Evolutionary conservation across 164 flowering plant genomes (phyloP).

Genomic region (Aristolochia contorta): DNA sequence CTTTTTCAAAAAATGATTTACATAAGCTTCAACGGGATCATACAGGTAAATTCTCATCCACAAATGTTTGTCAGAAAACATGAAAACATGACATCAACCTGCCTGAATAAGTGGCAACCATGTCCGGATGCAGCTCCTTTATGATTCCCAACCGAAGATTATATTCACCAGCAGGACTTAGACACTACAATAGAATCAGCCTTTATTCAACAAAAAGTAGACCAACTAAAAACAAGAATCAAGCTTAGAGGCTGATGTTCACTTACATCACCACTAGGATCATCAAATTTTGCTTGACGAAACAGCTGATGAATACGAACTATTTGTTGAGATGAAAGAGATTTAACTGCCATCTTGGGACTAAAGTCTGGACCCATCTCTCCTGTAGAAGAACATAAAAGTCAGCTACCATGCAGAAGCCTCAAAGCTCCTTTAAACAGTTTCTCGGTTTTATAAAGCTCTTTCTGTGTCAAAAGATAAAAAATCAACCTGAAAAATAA

Average conservation of each 20-base stretch:
- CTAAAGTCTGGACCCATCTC: constrained; percentile 97
- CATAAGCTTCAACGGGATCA: not conserved
- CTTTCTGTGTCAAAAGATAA: too few species aligned
- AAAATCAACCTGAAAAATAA: not conserved
- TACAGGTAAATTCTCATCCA: not conserved
- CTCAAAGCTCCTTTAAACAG: too few species aligned
- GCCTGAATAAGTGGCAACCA: constrained; percentile 97
- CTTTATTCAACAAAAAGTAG: not conserved
- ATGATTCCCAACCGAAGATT: constrained; percentile 94
- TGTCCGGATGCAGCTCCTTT: constrained; percentile 96
- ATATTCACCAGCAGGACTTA: constrained; percentile 98
- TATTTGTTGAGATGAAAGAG: constrained; percentile 85
- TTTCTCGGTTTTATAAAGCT: too few species aligned
- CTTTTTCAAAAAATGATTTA: too few species aligned
- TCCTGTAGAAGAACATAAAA: constrained; percentile 35
- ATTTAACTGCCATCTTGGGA: constrained; percentile 76
- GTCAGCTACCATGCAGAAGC: not conserved
- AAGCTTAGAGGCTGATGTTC: not conserved
- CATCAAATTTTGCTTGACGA: constrained; percentile 99
- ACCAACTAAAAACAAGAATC: not conserved
- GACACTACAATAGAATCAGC: constrained; percentile 47
- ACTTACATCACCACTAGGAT: constrained; percentile 93
- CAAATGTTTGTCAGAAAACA: not conserved
- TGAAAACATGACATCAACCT: constrained; percentile 37
- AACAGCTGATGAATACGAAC: constrained; percentile 96